phyloP scores from a whole-genome alignment of 257 asterid genomes.

The Lycium barbarum region DNA sequence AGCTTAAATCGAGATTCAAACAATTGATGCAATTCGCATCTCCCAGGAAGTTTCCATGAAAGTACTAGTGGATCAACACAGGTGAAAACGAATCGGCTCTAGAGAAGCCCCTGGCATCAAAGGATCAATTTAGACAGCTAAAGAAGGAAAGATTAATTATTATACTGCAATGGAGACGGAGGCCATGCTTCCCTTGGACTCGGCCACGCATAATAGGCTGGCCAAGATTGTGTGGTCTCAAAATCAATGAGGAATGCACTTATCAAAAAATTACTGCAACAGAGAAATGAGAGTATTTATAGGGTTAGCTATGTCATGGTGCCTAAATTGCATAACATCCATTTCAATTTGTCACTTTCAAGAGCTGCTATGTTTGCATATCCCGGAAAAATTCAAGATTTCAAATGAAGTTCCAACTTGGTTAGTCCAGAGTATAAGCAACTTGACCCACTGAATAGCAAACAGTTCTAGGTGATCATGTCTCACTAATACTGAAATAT shows the following conservation, averaged over 20 bases:
- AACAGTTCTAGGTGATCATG: background rate
- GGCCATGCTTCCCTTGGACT: background rate
- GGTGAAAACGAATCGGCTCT: slow-evolving; percentile 1
- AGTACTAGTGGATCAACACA: slow-evolving; percentile 6
- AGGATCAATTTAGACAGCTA: background rate
- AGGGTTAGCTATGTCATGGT: background rate
- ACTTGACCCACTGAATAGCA: slow-evolving; percentile 12
- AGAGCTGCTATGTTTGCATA: slow-evolving; percentile 14
- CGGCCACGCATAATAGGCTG: slow-evolving; percentile 13
- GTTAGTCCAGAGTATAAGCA: slow-evolving; percentile 21
- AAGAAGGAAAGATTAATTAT: background rate
- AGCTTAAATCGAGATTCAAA: slow-evolving; percentile 16
- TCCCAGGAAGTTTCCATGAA: slow-evolving; percentile 14
- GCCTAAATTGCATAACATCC: background rate
- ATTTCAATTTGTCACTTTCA: slow-evolving; percentile 11
- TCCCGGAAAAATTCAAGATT: background rate
- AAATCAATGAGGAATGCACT: background rate
- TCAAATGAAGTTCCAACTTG: background rate
- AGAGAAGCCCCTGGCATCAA: slow-evolving; percentile 19
- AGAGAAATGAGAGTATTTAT: background rate
- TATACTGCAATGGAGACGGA: slow-evolving; percentile 8
- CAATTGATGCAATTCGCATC: slow-evolving; percentile 23
- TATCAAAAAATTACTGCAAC: background rate
- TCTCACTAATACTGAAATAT: slow-evolving; percentile 10
- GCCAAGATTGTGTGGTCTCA: background rate